Base-by-base conservation (phyloP, 768 basidiomycete genomes). In the Serendipita sp. region DNA sequence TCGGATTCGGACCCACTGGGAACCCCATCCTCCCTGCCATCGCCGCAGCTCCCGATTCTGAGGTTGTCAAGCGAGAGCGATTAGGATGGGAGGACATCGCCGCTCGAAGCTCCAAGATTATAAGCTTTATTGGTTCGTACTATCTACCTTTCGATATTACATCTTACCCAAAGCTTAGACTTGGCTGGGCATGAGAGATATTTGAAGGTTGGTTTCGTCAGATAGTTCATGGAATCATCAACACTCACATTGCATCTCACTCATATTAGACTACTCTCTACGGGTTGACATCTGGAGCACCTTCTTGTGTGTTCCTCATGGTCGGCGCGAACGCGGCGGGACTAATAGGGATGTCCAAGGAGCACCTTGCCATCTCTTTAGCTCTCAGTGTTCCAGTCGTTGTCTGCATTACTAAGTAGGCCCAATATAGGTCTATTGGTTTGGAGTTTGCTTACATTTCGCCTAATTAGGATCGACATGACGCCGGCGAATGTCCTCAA, bases 71-170 rank as follows among this genome's bases (percentile, higher is more conserved):
- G 62, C 81, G 85, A 23, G 93, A 98, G 76, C 93, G 89, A 74
- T 77, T 96, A 66, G 85, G 86, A 4, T 99, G 96, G 96, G 93
- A 97, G 68, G 88, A 96, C 70, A 97, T 98, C 23, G 90, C 91
- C 40, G 74, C 83, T 23, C 83, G 86, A 68, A 86, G 90, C 0
- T 85, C 91, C 18, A 98, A 98, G 75, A 91, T 98, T 13, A 83
- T 97, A 53, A 89, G 88, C 27, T 99, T 98, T 72, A 94, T 89
- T 67, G 89, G 88, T 86, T 66, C 73, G 69, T 31, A 27, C 44
- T n/a, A 44, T 40, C 5, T 11, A 48, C 43, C 46, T 27, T 43
- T 66, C 23, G 62, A 16, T 1, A 2, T 13, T 27, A 31, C 37
- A 23, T 3, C 45, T 62, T 40, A 5, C 55, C 43, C 44, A 31